Base-by-base conservation (phyloP, 176 grass and related monocot species). In the Echinochloa phyllopogon region DNA sequence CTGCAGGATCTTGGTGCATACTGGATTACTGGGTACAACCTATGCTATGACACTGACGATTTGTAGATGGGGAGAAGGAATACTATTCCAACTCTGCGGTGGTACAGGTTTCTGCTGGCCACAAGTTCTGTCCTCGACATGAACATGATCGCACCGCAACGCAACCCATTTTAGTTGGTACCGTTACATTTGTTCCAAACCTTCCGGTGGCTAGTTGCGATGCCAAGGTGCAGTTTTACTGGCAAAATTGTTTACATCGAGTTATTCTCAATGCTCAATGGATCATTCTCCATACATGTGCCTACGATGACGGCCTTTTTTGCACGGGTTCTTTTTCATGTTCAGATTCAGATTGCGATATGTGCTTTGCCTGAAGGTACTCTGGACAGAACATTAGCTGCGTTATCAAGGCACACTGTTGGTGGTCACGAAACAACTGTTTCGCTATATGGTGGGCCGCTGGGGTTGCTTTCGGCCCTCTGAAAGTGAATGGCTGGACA, bases 91-190 rank as follows among this genome's bases (percentile, higher is more conserved):
- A n/a, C 29, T 33, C 29, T 82, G 71, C 37, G 21, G 72, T 76
- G 72, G 64, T 38, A 64, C 71, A 65, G 77, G 44, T 86, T 33
- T 70, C 40, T 24, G 64, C 77, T 81, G 76, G 29, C 64, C 72
- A 39, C 88, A 78, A 86, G 73, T 86, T 86, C 86, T 90, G 78
- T 90, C 27, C 83, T 86, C 73, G 48, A 33, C 29, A 33, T 33
- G 29, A 33, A 78, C 83, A 90, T 86, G 83, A 86, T 68, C 51
- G 69, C 58, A 74, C 60, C 29, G 29, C 58, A 74, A 68, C 29
- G 29, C 29, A 33, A 33, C 80, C 56, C 56, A 72, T 86, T 83
- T 64, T 82, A 71, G 78, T 63, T 82, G 75, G 78, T 86, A 82
- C 62, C 24, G 24, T 60, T 81, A 82, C 88, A 86, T 86, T 62